These are phyloP conservation scores for Dissoconium aciculare DNA, from an alignment of 2,329 filamentous ascomycete species.

Conservation along the genomic window DNA sequence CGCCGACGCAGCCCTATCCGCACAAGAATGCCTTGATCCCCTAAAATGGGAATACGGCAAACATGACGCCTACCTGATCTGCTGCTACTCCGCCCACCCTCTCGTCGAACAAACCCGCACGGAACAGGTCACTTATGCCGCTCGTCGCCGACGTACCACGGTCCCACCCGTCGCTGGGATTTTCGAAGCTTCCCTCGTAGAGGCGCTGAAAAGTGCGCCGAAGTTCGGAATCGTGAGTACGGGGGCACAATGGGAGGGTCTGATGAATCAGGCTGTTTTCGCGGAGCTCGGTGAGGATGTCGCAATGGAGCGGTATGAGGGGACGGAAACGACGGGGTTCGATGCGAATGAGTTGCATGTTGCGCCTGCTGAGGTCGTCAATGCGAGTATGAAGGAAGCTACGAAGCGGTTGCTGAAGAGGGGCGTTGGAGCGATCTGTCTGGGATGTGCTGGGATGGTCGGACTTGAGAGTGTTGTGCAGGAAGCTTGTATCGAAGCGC, in stretches of 20 bases:
- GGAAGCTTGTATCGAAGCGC: constrained; percentile 48
- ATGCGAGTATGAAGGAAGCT: constrained; percentile 51
- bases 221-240: constrained; percentile 82
- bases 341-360: constrained; percentile 67
- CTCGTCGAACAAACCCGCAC: constrained; percentile 41
- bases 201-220: constrained; percentile 43
- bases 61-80: constrained; percentile 68
- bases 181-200: constrained; percentile 66
- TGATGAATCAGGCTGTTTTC: constrained; percentile 51
- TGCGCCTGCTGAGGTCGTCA: constrained; percentile 48
- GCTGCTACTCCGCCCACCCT: constrained; percentile 76
- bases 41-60: constrained; percentile 31
- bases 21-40: constrained; percentile 44
- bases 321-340: constrained; percentile 69
- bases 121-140: constrained; percentile 21
- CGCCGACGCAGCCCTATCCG: constrained; percentile 50
- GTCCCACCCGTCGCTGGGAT: constrained; percentile 70
- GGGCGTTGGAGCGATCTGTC: constrained; percentile 44
- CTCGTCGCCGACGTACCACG: no score
- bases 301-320: constrained; percentile 43
- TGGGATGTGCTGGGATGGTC: constrained; percentile 86
- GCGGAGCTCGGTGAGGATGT: constrained; percentile 43
- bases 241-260: constrained; percentile 64
- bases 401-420: constrained; percentile 46
- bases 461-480: constrained; percentile 67